Evolutionary conservation across 2,329 filamentous ascomycete genomes (phyloP), one percentile per base, ranked within the genome.

Genomic region (Parascedosporium putredinis): DNA sequence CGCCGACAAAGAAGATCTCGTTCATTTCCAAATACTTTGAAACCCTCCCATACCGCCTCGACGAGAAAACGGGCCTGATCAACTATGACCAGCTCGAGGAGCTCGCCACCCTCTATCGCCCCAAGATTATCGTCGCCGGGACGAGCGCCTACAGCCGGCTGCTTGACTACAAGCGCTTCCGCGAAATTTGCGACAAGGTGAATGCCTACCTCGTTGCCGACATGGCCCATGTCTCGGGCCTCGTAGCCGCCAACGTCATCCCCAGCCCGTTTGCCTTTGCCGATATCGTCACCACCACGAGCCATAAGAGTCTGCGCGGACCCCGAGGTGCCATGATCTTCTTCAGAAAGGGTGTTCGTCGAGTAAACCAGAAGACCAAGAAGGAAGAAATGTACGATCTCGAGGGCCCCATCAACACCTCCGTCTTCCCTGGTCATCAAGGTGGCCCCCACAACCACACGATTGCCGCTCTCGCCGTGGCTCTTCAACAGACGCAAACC

Each of bases 401-500:
- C 38, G 93, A 97, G 67, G 78, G 76, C 24, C 87, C 90, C 50
- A 98, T 98, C 72, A 98, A 98, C 72, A 80, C 82, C 59, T 95
- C 91, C 50, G 93, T 98, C 54, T 98, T 98, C 76, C 93, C 93
- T 14, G 93, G 93, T 51, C 93, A 98, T 70, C 93, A 98, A 68
- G 93, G 93, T 64, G 93, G 93, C 22, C 93, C 93, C 49, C 93
- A 98, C 72, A 98, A 98, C 74, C 93, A 98, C 75, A 98, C 93
- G 59, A 98, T 98, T 66, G 94, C 93, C 31, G 93, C 93, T 42
- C 76, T 98, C 24, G 83, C 93, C 18, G 93, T 98, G 45, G 93
- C 93, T 10, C 77, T 98, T 52, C 94, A 95, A 72, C 93, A 98
- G 70, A 88, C 88, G 3, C 88, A 90, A 64, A 82, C 82, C 5